Base-by-base conservation (phyloP, 495 filamentous ascomycete species). In the Lophiotrema nucula region DNA sequence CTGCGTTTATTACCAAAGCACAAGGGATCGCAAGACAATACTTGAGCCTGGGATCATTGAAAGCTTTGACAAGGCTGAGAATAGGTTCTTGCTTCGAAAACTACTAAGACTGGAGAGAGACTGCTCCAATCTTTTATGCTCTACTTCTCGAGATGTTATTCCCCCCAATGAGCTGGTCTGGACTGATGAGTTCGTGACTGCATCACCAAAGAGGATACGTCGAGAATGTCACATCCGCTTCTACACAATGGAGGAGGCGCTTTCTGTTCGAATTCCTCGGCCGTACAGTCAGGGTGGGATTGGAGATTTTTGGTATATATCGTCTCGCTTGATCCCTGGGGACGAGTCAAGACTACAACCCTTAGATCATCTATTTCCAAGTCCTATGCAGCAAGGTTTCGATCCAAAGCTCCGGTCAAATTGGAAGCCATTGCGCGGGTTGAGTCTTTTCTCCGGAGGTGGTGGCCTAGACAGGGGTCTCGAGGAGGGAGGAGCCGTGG, bases 381-480 rank as follows among this genome's bases (percentile, higher is more conserved):
- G n/a, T 13, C 23, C 33, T 24, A 76, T n/a, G n/a, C n/a, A 72
- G 4, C 77, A 86, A 69, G 84, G 85, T 0, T 86, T 80, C 28
- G 73, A 86, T 58, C 78, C 78, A 21, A 1, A 27, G 1, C 28
- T 44, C 13, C 18, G 45, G 5, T 53, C 59, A 43, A 43, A 35
- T 35, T 11, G 8, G 6, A 18, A 41, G n/a, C 58, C 54, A 25
- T 69, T 88, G 24, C 70, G 64, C 46, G 87, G 83, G 0, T 66
- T 91, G 33, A 84, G 86, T 56, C 70, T 92, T 18, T 91, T 86
- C 65, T 88, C 84, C 54, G 88, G 88, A 8, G 82, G 85, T 38
- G 88, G 88, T 0, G 88, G 83, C 61, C 81, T 90, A 56, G 88
- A 84, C 2, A 75, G 87, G 25, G 88, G 88, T 1, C 71, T 91